A percentile compares a stretch with the other conserved stretches of the same genome.
Conservation (phyloP, 371 early-diverging fungal species). For the Rhizopus microsporus region DNA sequence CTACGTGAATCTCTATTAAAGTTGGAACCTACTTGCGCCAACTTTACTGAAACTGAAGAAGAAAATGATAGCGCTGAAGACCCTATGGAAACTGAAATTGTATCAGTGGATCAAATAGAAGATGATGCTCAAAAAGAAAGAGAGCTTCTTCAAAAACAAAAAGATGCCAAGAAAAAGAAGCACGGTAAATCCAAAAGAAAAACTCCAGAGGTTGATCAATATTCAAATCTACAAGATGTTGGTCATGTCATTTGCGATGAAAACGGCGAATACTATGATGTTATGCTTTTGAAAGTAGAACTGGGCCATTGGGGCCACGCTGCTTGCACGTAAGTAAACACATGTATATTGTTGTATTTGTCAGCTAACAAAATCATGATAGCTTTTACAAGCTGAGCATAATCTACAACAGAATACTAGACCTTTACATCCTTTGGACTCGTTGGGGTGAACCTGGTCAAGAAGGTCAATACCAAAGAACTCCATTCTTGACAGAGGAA, state of each 20-base stretch:
- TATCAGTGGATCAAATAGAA: slow-evolving; percentile 30
- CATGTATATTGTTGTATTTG: not conserved
- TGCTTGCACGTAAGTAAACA: slow-evolving; percentile 16
- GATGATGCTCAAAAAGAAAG: slow-evolving; percentile 46
- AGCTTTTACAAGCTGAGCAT: slow-evolving; percentile 66
- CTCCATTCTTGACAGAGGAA: slow-evolving; percentile 52
- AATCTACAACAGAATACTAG: slow-evolving; percentile 44
- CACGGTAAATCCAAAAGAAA: slow-evolving; percentile 7
- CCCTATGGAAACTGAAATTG: slow-evolving; percentile 22
- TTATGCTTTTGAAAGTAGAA: slow-evolving; percentile 55
- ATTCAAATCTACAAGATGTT: slow-evolving; percentile 43
- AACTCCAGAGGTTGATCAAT: slow-evolving; percentile 31
- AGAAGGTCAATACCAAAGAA: slow-evolving; percentile 60
- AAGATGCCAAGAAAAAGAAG: slow-evolving; percentile 21
- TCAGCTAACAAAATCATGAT: not conserved
- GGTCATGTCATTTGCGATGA: slow-evolving; percentile 39
- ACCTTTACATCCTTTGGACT: slow-evolving; percentile 60
- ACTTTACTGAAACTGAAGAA: not conserved
- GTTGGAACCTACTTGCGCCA: slow-evolving; percentile 1
- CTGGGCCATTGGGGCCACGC: slow-evolving; percentile 16
- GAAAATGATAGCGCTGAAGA: slow-evolving; percentile 2
- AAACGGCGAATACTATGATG: slow-evolving; percentile 41
- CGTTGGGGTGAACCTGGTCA: slow-evolving; percentile 59
- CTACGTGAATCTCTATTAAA: slow-evolving; percentile 8
- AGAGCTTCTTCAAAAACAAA: slow-evolving; percentile 30